Evolutionary conservation across 2,329 filamentous ascomycete genomes (phyloP).

Genomic region (Ustilaginoidea virens): DNA sequence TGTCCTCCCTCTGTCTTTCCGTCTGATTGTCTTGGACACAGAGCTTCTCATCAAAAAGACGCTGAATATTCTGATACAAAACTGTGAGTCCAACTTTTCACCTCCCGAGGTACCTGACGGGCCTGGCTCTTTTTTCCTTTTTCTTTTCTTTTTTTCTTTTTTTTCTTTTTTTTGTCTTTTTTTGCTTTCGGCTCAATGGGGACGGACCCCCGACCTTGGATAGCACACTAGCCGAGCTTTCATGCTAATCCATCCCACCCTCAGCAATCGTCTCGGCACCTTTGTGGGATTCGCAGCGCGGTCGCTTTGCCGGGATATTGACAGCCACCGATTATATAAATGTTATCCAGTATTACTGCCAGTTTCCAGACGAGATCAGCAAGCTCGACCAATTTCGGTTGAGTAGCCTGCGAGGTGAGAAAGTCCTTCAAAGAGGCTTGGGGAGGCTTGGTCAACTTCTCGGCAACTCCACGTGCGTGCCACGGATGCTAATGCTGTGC

Average conservation of each 20-base stretch:
- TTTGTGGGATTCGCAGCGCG: conserved; percentile 87
- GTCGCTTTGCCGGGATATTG: conserved; percentile 83
- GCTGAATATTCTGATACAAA: conserved; percentile 86
- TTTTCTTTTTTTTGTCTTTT: too few relatives aligned
- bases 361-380: conserved; percentile 78
- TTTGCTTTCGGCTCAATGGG: too few relatives aligned
- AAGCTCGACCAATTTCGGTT: conserved; percentile 89
- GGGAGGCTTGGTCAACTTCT: too few relatives aligned
- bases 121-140: too few relatives aligned
- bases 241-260: conserved; percentile 1
- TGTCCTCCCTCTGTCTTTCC: conserved; percentile 88
- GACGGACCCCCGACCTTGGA: too few relatives aligned
- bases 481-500: too few relatives aligned
- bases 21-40: conserved; percentile 90
- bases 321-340: conserved; percentile 98
- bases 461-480: too few relatives aligned
- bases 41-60: conserved; percentile 94
- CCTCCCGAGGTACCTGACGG: too few relatives aligned
- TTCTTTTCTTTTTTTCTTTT: too few relatives aligned
- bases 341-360: conserved; percentile 97
- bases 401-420: conserved; percentile 76
- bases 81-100: conserved; percentile 66
- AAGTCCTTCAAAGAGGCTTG: too few relatives aligned
- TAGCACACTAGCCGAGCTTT: neutral
- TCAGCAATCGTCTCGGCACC: conserved; percentile 93